Evolutionary conservation across 371 early-diverging fungal genomes (phyloP).

Genomic region (Syncephalis plumigaleata): DNA sequence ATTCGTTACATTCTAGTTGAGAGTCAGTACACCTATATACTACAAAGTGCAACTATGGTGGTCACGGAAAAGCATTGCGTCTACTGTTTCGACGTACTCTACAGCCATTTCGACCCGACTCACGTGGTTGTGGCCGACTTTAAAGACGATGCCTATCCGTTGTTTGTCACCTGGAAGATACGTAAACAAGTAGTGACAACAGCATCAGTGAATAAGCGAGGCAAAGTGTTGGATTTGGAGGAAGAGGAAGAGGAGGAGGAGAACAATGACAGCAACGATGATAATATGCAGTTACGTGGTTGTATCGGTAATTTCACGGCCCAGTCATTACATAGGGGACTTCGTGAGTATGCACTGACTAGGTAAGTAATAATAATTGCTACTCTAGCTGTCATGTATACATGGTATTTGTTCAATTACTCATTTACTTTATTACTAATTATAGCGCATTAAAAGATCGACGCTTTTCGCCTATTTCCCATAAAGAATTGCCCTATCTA

Average conservation of each 20-base stretch:
- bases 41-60: not conserved
- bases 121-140: constrained; percentile 20
- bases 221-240: too few species aligned
- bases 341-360: constrained; percentile 69
- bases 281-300: constrained; percentile 48
- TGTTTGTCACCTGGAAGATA: constrained; percentile 77
- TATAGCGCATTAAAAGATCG: constrained; percentile 58
- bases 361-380: constrained; percentile 22
- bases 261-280: constrained; percentile 7
- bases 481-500: constrained; percentile 39
- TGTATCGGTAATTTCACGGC: constrained; percentile 87
- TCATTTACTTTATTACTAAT: not conserved
- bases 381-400: not conserved
- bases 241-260: too few species aligned
- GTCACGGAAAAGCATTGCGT: constrained; percentile 40
- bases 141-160: constrained; percentile 34
- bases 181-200: too few species aligned
- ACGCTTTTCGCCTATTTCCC: constrained; percentile 62
- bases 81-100: constrained; percentile 57
- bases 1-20: too few species aligned
- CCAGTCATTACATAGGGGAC: constrained; percentile 43
- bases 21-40: too few species aligned
- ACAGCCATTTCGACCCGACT: constrained; percentile 20
- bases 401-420: too few species aligned
- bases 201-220: too few species aligned